Percentiles rank a stretch among this genome's conserved stretches.
These are phyloP conservation scores for Lagerstroemia speciosa DNA, from an alignment of 345 rosid species.

Conservation along the genomic window DNA sequence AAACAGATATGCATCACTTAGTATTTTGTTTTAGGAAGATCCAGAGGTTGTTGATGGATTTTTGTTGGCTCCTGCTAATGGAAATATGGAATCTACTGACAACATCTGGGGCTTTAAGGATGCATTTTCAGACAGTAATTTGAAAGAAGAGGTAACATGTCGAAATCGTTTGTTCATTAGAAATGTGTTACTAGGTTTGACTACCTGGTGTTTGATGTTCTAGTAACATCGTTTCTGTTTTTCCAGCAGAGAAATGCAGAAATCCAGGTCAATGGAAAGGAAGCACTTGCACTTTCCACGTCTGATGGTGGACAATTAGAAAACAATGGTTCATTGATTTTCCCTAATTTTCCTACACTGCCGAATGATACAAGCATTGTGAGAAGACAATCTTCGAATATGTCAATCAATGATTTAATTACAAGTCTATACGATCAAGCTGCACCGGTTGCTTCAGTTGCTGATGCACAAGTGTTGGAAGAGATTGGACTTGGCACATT, in stretches of 20 bases:
- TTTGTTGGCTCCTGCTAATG: constrained; percentile 4
- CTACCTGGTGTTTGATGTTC: constrained; percentile 3
- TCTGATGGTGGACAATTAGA: constrained; percentile 48
- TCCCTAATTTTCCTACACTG: constrained; percentile 25
- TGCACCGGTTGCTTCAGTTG: constrained; percentile 27
- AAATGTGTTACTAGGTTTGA: constrained; percentile 1
- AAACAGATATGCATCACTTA: background rate
- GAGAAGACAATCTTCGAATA: constrained; percentile 24
- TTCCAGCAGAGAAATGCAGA: constrained; percentile 31
- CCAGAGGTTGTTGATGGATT: constrained; percentile 2
- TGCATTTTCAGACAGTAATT: constrained; percentile 26
- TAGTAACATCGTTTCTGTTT: constrained; percentile 6
- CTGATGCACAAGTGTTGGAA: constrained; percentile 21
- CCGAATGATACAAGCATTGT: constrained; percentile 17
- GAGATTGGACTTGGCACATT: constrained; percentile 28
- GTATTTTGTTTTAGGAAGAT: constrained; percentile 13
- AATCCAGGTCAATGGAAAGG: constrained; percentile 28
- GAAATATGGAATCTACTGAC: constrained; percentile 20
- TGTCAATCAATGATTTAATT: constrained; percentile 59
- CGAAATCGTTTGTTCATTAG: background rate
- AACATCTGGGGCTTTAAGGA: constrained; percentile 42
- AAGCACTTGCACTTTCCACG: constrained; percentile 55
- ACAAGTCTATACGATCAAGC: constrained; percentile 69
- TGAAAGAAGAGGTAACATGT: constrained; percentile 10
- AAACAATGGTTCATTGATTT: constrained; percentile 28